A percentile compares a stretch with the other conserved stretches of the same genome.
Evolutionary conservation across 768 basidiomycete genomes (phyloP).

Genomic region (Hemileccinum rubropunctum): DNA sequence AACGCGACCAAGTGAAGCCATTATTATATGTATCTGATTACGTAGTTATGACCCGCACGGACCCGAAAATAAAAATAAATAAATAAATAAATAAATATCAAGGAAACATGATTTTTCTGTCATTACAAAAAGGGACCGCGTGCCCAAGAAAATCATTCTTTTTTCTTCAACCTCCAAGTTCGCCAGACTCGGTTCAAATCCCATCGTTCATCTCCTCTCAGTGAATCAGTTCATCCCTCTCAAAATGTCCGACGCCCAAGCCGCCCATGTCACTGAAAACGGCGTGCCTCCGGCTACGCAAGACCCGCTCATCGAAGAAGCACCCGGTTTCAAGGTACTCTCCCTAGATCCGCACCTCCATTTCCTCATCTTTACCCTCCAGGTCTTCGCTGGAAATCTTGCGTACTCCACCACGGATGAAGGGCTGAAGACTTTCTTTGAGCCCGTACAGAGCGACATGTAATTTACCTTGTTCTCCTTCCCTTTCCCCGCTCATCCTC

Average conservation of each 20-base stretch:
- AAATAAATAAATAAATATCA: slow-evolving; percentile 28
- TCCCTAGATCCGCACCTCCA: slow-evolving; percentile 16
- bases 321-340: slow-evolving; percentile 74
- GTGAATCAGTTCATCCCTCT: slow-evolving; percentile 46
- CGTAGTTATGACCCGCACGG: slow-evolving; percentile 25
- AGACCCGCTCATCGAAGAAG: slow-evolving; percentile 63
- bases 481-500: slow-evolving; percentile 9
- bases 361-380: slow-evolving; percentile 10
- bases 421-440: slow-evolving; percentile 93
- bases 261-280: slow-evolving; percentile 78
- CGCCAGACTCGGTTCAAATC: slow-evolving; percentile 85
- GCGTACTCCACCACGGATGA: slow-evolving; percentile 92
- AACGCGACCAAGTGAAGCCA: not conserved
- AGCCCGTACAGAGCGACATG: slow-evolving; percentile 84
- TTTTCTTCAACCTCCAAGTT: slow-evolving; percentile 73
- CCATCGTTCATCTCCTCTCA: slow-evolving; percentile 55
- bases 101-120: slow-evolving; percentile 40
- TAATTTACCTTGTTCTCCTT: slow-evolving; percentile 42
- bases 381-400: slow-evolving; percentile 97
- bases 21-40: slow-evolving; percentile 9
- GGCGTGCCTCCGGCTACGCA: slow-evolving; percentile 81
- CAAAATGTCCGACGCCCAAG: slow-evolving; percentile 90
- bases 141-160: slow-evolving; percentile 22
- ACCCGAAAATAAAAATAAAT: not conserved
- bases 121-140: slow-evolving; percentile 38